Percentiles rank a stretch among this genome's conserved stretches.
These are phyloP conservation scores for Cladobotryum mycophilum DNA, from an alignment of 2,329 filamentous ascomycete genomes.

Conservation along the genomic window DNA sequence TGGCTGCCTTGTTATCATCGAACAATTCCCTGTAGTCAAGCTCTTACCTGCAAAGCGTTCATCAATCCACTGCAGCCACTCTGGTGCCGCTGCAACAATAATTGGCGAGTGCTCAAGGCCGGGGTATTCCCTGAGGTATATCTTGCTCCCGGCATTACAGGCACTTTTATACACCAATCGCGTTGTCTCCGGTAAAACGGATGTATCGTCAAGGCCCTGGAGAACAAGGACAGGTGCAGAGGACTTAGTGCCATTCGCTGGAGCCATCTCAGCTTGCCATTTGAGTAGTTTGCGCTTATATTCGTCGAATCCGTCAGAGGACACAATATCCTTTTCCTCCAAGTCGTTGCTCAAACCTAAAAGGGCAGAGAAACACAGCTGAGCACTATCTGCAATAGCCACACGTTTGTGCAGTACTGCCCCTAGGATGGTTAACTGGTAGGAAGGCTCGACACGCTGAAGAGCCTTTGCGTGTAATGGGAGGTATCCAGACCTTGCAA, in stretches of 20 bases:
- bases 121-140: conserved; percentile 11
- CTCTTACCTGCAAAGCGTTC: no score
- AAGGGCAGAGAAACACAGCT: conserved; percentile 4
- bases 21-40: no score
- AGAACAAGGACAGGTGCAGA: conserved; percentile 11
- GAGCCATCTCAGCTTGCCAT: conserved; percentile 8
- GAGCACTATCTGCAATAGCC: conserved; percentile 2
- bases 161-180: not conserved
- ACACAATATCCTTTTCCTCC: not conserved
- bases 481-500: conserved; percentile 1
- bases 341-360: conserved; percentile 4
- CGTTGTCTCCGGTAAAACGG: conserved; percentile 5
- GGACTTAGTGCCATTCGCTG: conserved; percentile 4
- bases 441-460: conserved; percentile 4
- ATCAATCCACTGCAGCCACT: conserved; percentile 6
- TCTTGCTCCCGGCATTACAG: conserved; percentile 4
- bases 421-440: conserved; percentile 2
- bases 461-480: conserved; percentile 8
- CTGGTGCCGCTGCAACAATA: not conserved
- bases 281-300: not conserved
- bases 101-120: not conserved
- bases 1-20: no score
- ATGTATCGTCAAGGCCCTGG: conserved; percentile 12
- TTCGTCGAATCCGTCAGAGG: not conserved
- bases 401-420: conserved; percentile 3